Percentiles rank a stretch among this genome's conserved stretches.
Evolutionary conservation across 2,329 filamentous ascomycete genomes (phyloP).

Genomic region (Trichoderma sp.): DNA sequence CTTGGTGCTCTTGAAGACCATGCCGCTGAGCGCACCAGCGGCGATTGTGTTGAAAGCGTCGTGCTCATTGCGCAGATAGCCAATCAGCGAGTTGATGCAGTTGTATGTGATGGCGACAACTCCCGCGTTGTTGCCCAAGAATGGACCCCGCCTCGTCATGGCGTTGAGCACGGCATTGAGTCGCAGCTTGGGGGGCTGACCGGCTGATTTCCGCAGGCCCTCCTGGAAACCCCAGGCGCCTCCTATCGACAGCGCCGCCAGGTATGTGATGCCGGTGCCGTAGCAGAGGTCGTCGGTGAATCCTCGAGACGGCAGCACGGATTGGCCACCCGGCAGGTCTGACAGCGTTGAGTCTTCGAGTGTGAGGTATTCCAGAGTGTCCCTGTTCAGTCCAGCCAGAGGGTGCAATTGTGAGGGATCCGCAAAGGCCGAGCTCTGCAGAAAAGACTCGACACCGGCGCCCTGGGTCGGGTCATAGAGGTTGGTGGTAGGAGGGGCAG

Average conservation of each 20-base stretch:
- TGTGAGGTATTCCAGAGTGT: conserved; percentile 89
- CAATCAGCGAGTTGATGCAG: conserved; percentile 80
- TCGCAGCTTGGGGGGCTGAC: conserved; percentile 80
- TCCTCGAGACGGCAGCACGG: conserved; percentile 87
- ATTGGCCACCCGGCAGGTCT: conserved; percentile 79
- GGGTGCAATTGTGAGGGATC: conserved; percentile 90
- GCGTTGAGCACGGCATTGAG: conserved; percentile 94
- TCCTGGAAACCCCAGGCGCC: conserved; percentile 92
- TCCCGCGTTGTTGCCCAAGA: conserved; percentile 92
- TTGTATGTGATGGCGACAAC: conserved; percentile 97
- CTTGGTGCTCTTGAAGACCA: conserved; percentile 94
- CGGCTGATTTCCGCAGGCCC: conserved; percentile 74
- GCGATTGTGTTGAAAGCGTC: conserved; percentile 85
- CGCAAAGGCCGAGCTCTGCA: conserved; percentile 70
- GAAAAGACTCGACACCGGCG: conserved; percentile 82
- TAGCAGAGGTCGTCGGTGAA: conserved; percentile 99
- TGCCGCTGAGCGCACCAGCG: conserved; percentile 83
- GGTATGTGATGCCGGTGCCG: conserved; percentile 90
- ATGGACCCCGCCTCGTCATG: conserved; percentile 87
- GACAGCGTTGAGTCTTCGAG: conserved; percentile 90
- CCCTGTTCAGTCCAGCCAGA: conserved; percentile 86
- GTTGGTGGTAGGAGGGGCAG: conserved; percentile 48
- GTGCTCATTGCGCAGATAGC: conserved; percentile 76
- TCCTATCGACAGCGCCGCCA: conserved; percentile 79
- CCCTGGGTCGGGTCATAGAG: conserved; percentile 69